These are phyloP conservation scores for Prunus yedoensis DNA, from an alignment of 331 rosid genomes.

Conservation along the genomic window DNA sequence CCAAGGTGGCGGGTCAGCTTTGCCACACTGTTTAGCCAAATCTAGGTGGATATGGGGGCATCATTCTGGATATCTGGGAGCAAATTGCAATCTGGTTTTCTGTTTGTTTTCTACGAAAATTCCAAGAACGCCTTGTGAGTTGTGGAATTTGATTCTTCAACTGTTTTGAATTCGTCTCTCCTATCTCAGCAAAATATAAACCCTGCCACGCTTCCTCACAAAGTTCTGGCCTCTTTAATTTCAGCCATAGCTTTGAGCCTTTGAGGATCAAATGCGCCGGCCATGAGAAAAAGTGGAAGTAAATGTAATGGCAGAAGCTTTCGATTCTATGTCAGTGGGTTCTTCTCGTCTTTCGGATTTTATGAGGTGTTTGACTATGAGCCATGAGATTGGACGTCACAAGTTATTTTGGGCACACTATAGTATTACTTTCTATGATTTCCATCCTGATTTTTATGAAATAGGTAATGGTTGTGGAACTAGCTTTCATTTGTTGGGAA, in stretches of 20 bases:
- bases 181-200: neutral
- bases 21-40: neutral
- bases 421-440: too few relatives aligned
- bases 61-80: constrained; percentile 22
- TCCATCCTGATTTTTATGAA: too few relatives aligned
- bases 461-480: too few relatives aligned
- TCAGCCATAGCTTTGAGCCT: neutral
- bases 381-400: neutral
- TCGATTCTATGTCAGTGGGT: neutral
- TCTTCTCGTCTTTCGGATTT: neutral
- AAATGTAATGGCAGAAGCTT: too few relatives aligned
- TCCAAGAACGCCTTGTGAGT: neutral
- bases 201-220: neutral
- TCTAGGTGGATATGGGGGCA: constrained; percentile 12
- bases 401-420: neutral
- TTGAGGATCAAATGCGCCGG: too few relatives aligned
- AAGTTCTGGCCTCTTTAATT: neutral
- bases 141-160: constrained; percentile 17
- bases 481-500: too few relatives aligned
- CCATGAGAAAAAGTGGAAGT: too few relatives aligned
- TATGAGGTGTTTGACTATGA: neutral
- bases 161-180: neutral
- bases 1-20: constrained; percentile 5
- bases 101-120: constrained; percentile 18
- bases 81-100: neutral